Percentiles rank a stretch among this genome's conserved stretches.
Conservation (phyloP, 2,329 filamentous ascomycete genomes). For the Colletotrichum sp. region DNA sequence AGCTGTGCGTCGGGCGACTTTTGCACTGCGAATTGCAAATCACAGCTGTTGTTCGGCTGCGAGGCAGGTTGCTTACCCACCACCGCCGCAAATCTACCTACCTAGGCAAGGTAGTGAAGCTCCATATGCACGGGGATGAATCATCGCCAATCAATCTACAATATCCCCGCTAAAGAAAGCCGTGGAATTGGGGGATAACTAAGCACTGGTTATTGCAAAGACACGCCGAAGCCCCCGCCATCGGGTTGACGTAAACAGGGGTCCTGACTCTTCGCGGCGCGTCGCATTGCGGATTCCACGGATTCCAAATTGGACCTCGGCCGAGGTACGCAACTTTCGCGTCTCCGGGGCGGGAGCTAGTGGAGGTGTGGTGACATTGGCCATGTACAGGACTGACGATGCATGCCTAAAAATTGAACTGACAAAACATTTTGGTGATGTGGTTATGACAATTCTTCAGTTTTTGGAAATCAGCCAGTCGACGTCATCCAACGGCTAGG, state of each 20-base stretch:
- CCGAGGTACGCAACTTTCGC: background rate
- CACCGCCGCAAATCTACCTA: background rate
- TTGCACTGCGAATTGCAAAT: background rate
- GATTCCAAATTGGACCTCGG: constrained; percentile 12
- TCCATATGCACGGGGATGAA: constrained; percentile 11
- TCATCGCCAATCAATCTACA: constrained; percentile 12
- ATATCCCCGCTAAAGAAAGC: constrained; percentile 3
- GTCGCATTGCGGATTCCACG: background rate
- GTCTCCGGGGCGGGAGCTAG: background rate
- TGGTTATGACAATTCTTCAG: background rate
- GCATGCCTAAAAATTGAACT: background rate
- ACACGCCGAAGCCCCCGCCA: background rate
- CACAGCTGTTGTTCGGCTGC: background rate
- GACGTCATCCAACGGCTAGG: background rate
- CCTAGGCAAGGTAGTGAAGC: background rate
- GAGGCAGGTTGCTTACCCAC: background rate
- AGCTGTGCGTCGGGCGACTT: background rate
- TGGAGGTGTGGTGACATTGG: background rate
- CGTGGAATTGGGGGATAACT: constrained; percentile 13
- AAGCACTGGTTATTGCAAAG: background rate
- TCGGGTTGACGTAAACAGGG: background rate
- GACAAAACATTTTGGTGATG: background rate
- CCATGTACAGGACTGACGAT: background rate
- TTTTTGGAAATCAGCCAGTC: background rate
- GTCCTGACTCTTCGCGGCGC: background rate